These are phyloP conservation scores for Xylaria flabelliformis DNA, from an alignment of 495 filamentous ascomycete species.

Conservation along the genomic window DNA sequence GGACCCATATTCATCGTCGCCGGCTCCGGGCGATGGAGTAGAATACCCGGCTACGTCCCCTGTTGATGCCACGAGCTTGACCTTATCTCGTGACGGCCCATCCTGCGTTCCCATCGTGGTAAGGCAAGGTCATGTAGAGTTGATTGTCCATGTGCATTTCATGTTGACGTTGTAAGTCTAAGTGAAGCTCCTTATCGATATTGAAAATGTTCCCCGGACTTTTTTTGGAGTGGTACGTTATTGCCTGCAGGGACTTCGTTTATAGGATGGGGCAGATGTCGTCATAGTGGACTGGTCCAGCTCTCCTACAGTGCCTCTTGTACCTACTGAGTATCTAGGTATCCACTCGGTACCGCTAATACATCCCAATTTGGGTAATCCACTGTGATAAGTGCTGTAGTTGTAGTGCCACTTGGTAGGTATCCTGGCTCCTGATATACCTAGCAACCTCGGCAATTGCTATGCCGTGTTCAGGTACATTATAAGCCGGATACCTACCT, in stretches of 20 bases:
- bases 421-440: background rate
- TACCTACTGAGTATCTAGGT: background rate
- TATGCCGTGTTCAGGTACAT: background rate
- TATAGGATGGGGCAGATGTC: background rate
- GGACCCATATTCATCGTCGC: background rate
- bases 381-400: background rate
- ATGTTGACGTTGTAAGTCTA: background rate
- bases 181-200: conserved; percentile 16
- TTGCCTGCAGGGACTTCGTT: conserved; percentile 14
- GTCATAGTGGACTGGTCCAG: conserved; percentile 15
- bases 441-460: background rate
- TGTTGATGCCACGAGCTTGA: conserved; percentile 52
- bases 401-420: background rate
- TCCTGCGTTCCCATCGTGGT: conserved; percentile 33
- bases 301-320: background rate
- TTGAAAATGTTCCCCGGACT: background rate
- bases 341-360: background rate
- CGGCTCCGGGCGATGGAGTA: background rate
- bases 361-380: background rate
- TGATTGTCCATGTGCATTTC: background rate
- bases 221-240: background rate
- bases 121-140: background rate
- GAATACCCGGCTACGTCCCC: conserved; percentile 32
- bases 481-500: background rate
- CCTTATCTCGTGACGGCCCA: conserved; percentile 32